A percentile compares a stretch with the other conserved stretches of the same genome.
Conservation (phyloP, 2,329 filamentous ascomycete species). For the Epichloe hybrida region DNA sequence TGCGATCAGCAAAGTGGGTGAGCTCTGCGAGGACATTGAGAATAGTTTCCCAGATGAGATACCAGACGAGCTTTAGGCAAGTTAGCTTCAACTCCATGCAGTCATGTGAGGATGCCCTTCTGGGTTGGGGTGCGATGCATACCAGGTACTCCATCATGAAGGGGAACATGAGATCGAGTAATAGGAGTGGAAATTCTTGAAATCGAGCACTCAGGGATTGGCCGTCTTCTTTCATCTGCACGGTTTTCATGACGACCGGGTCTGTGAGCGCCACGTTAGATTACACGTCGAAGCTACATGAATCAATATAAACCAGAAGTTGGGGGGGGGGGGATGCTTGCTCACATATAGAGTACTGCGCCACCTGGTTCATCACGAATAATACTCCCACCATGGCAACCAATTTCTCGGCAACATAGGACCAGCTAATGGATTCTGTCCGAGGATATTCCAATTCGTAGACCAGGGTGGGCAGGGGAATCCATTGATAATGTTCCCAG, state of each 20-base stretch:
- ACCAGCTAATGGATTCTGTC: constrained; percentile 54
- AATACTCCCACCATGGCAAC: constrained; percentile 59
- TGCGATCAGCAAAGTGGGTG: constrained; percentile 63
- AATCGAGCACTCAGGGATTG: constrained; percentile 48
- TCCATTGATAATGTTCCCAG: constrained; percentile 56
- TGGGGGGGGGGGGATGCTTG: too few species aligned
- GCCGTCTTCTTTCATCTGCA: constrained; percentile 53
- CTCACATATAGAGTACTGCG: constrained; percentile 56
- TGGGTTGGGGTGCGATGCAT: constrained; percentile 4
- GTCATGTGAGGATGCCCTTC: too few species aligned
- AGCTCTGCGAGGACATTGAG: constrained; percentile 66
- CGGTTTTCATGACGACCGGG: constrained; percentile 54
- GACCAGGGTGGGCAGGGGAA: constrained; percentile 60
- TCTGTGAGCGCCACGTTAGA: constrained; percentile 22
- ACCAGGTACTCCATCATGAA: constrained; percentile 65
- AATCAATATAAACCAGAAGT: too few species aligned
- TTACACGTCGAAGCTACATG: background rate
- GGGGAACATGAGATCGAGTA: constrained; percentile 64
- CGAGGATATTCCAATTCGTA: constrained; percentile 71
- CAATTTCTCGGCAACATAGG: constrained; percentile 60
- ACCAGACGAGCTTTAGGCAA: constrained; percentile 46
- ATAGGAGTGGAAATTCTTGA: constrained; percentile 56
- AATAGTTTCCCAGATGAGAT: constrained; percentile 66
- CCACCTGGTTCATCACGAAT: constrained; percentile 67
- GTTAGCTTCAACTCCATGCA: background rate